Evolutionary conservation across 805 yeast species (phyloP).

Genomic region (Candida schatavii): DNA sequence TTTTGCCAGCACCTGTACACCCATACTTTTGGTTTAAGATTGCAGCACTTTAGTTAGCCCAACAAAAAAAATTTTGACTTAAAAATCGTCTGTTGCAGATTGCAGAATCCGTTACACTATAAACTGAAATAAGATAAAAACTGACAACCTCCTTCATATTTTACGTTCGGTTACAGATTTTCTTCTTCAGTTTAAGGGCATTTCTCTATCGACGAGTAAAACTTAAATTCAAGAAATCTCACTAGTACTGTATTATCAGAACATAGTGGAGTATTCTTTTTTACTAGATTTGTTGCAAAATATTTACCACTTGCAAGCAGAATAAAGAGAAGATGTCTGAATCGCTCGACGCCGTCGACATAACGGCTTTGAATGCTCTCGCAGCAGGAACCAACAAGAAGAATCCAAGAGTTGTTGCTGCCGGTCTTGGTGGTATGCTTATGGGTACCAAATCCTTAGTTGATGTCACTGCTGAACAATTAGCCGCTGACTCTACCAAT

Average conservation of each 20-base stretch:
- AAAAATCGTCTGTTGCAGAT: background rate
- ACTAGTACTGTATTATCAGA: too few relatives aligned
- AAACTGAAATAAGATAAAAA: too few relatives aligned
- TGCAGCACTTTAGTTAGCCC: background rate
- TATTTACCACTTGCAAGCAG: background rate
- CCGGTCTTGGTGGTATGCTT: slow-evolving; percentile 68
- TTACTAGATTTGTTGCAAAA: background rate
- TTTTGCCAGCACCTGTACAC: background rate
- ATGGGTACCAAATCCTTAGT: slow-evolving; percentile 82
- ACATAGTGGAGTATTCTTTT: background rate
- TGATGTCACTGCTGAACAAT: slow-evolving; percentile 61
- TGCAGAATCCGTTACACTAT: too few relatives aligned
- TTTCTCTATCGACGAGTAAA: background rate
- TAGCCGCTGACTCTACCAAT: slow-evolving; percentile 51
- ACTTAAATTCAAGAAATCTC: background rate
- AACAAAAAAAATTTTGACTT: background rate
- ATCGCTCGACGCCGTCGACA: slow-evolving; percentile 44
- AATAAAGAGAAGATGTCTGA: slow-evolving; percentile 4
- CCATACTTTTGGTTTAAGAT: background rate
- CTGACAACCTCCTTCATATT: too few relatives aligned
- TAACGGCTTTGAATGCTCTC: slow-evolving; percentile 68
- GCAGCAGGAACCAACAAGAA: slow-evolving; percentile 81
- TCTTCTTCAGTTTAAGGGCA: background rate
- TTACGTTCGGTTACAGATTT: too few relatives aligned
- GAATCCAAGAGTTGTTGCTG: slow-evolving; percentile 70